phyloP scores from a whole-genome alignment of 768 basidiomycete genomes.

The Hericium erinaceus region DNA sequence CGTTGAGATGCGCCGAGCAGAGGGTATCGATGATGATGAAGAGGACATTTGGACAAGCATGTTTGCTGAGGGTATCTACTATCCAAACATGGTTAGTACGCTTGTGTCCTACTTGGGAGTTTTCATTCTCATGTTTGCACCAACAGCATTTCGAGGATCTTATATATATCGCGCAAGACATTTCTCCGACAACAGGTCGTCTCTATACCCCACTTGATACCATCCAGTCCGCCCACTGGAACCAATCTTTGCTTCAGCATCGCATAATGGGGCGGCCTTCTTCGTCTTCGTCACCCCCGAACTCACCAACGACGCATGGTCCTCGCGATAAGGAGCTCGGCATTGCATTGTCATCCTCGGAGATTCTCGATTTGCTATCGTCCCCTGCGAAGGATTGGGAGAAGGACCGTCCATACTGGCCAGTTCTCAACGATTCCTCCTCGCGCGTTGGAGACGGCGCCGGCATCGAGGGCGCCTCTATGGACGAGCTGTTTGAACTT shows the following conservation, averaged over 20 bases:
- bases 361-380: slow-evolving; percentile 32
- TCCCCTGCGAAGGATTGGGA: slow-evolving; percentile 14
- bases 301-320: slow-evolving; percentile 25
- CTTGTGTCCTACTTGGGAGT: slow-evolving; percentile 1
- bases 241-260: slow-evolving; percentile 55
- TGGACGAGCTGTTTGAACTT: slow-evolving; percentile 60
- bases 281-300: slow-evolving; percentile 19
- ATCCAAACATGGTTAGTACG: slow-evolving; percentile 68
- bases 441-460: slow-evolving; percentile 66
- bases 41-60: slow-evolving; percentile 62
- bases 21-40: slow-evolving; percentile 47
- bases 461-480: slow-evolving; percentile 41
- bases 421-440: slow-evolving; percentile 62
- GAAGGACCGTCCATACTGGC: slow-evolving; percentile 41
- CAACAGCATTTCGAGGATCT: slow-evolving; percentile 71
- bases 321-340: slow-evolving; percentile 56
- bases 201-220: slow-evolving; percentile 60
- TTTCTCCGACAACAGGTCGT: slow-evolving; percentile 59
- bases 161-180: slow-evolving; percentile 60
- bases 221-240: slow-evolving; percentile 77
- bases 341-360: slow-evolving; percentile 42
- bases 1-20: slow-evolving; percentile 60
- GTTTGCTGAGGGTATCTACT: slow-evolving; percentile 75
- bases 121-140: background rate
- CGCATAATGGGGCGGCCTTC: slow-evolving; percentile 37